Conservation (phyloP, 1,284 basidiomycete genomes). For the Marasmius fiardii region DNA sequence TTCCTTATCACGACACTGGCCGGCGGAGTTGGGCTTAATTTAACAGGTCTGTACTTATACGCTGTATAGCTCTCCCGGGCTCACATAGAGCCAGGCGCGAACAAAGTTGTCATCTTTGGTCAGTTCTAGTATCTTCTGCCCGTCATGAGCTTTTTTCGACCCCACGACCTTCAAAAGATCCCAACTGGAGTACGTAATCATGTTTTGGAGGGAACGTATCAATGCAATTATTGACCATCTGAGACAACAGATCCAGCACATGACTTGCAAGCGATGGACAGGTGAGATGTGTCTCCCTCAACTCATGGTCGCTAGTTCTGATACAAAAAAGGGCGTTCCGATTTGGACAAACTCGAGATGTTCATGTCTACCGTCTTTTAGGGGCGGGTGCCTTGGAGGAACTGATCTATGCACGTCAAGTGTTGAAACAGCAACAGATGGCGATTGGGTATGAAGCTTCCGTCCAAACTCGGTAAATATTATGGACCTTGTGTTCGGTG, state of each 20-base stretch:
- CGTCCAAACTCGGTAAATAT: slow-evolving; percentile 69
- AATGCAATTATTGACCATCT: neutral
- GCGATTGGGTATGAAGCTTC: slow-evolving; percentile 82
- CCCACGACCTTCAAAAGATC: slow-evolving; percentile 48
- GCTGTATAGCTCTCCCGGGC: neutral
- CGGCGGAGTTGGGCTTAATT: slow-evolving; percentile 73
- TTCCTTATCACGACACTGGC: slow-evolving; percentile 81
- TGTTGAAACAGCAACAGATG: slow-evolving; percentile 91
- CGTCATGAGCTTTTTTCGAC: neutral
- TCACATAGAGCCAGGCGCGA: slow-evolving; percentile 47
- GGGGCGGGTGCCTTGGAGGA: slow-evolving; percentile 87
- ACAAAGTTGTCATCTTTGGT: slow-evolving; percentile 87
- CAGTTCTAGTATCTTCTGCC: slow-evolving; percentile 19
- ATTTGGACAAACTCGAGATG: slow-evolving; percentile 85
- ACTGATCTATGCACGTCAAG: slow-evolving; percentile 79
- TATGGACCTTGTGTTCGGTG: too few relatives aligned
- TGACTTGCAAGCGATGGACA: slow-evolving; percentile 86
- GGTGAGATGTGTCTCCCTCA: slow-evolving; percentile 27
- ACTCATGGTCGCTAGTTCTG: neutral
- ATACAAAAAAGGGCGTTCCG: slow-evolving; percentile 59
- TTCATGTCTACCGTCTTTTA: slow-evolving; percentile 80
- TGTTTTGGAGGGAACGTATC: too few relatives aligned
- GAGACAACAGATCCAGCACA: slow-evolving; percentile 73
- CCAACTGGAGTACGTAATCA: slow-evolving; percentile 87
- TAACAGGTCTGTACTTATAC: slow-evolving; percentile 40